Percentiles rank a stretch among this genome's conserved stretches.
Evolutionary conservation across 441 rosid species (phyloP).

Genomic region (Arabidopsis lyrata): DNA sequence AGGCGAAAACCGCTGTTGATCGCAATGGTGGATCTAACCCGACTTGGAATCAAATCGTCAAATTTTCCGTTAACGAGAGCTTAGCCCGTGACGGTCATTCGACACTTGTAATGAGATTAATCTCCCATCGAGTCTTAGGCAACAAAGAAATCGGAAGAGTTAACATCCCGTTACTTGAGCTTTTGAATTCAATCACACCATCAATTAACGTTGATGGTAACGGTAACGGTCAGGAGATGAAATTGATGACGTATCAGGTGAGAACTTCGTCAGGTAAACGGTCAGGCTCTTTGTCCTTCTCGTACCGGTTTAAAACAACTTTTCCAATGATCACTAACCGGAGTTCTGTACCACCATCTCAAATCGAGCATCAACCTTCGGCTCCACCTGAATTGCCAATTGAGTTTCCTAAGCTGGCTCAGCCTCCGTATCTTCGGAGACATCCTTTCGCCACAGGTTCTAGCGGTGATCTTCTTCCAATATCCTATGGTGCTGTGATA

Average conservation of each 20-base stretch:
- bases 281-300: slow-evolving; percentile 59
- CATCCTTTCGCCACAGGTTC: neutral
- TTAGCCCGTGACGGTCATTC: slow-evolving; percentile 50
- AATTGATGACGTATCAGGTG: slow-evolving; percentile 60
- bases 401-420: slow-evolving; percentile 20
- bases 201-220: neutral
- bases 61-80: slow-evolving; percentile 51
- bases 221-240: slow-evolving; percentile 8
- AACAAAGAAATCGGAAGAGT: slow-evolving; percentile 69
- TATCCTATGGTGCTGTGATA: neutral
- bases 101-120: slow-evolving; percentile 52
- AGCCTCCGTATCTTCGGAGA: neutral
- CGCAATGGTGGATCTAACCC: slow-evolving; percentile 61
- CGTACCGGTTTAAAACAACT: slow-evolving; percentile 53
- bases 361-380: neutral
- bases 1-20: slow-evolving; percentile 51
- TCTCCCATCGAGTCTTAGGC: slow-evolving; percentile 60
- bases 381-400: slow-evolving; percentile 22
- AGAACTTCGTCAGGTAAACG: slow-evolving; percentile 60
- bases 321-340: slow-evolving; percentile 40
- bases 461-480: slow-evolving; percentile 12
- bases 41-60: slow-evolving; percentile 60
- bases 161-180: slow-evolving; percentile 64
- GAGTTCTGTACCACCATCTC: slow-evolving; percentile 19
- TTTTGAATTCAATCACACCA: slow-evolving; percentile 31